phyloP scores from a whole-genome alignment of 352 stramenopile genomes.

The Blastocystis sp. region DNA sequence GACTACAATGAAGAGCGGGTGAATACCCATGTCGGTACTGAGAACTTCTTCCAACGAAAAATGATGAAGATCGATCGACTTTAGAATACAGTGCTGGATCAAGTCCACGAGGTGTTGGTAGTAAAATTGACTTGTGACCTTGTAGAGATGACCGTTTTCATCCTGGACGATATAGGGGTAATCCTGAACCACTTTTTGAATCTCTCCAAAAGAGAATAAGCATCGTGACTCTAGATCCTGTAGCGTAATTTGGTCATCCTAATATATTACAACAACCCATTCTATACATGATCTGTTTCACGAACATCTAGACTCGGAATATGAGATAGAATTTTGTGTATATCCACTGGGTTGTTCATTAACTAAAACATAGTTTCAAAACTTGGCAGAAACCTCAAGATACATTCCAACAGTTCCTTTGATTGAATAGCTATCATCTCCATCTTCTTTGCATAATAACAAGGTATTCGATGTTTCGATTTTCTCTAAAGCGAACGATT shows the following conservation, averaged over 20 bases:
- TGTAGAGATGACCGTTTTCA: neutral
- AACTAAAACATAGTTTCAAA: neutral
- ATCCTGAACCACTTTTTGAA: neutral
- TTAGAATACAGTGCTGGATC: conserved; percentile 29
- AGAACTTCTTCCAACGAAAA: neutral
- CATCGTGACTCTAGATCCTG: neutral
- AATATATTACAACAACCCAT: neutral
- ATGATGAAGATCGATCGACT: neutral
- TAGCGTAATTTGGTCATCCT: neutral
- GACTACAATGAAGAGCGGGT: neutral
- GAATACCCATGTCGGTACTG: neutral
- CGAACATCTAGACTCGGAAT: neutral
- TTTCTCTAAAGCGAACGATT: conserved; percentile 39
- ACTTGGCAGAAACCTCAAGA: neutral
- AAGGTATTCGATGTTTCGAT: conserved; percentile 58
- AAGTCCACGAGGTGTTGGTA: neutral
- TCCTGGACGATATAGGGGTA: conserved; percentile 2
- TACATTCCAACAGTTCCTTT: neutral
- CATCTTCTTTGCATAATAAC: neutral
- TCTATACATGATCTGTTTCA: neutral
- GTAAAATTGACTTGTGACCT: neutral
- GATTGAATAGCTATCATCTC: neutral
- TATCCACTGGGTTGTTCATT: conserved; percentile 43
- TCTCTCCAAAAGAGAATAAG: neutral
- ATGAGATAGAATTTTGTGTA: neutral